A percentile compares a stretch with the other conserved stretches of the same genome.
These are phyloP conservation scores for Neltuma alba DNA, from an alignment of 306 rosid genomes.

Conservation along the genomic window DNA sequence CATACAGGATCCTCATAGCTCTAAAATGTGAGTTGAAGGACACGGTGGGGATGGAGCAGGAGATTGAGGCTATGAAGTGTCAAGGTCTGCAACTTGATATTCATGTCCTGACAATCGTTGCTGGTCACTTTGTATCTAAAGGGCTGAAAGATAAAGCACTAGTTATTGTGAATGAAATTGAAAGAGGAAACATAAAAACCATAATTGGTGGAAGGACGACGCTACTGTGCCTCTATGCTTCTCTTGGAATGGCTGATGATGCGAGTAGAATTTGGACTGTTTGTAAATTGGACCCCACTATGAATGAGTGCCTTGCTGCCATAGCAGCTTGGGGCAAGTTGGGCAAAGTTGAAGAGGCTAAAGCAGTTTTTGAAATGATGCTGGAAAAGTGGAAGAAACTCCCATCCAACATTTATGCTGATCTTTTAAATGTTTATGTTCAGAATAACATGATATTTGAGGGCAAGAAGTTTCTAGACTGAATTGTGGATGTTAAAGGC, in stretches of 20 bases:
- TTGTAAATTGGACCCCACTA: conserved; percentile 1
- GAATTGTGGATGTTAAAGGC: conserved; percentile 1
- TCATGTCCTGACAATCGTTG: conserved; percentile 5
- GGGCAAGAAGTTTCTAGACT: conserved; percentile 35
- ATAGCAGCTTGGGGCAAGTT: too few relatives aligned
- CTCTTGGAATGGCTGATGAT: conserved; percentile 26
- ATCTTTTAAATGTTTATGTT: conserved; percentile 27
- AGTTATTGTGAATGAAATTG: conserved; percentile 21
- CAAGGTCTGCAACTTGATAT: conserved; percentile 27
- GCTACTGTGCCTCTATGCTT: conserved; percentile 27
- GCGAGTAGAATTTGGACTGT: conserved; percentile 28
- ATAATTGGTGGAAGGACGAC: neutral
- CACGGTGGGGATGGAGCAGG: conserved; percentile 15
- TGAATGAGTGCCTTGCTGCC: neutral
- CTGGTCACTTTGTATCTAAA: conserved; percentile 22
- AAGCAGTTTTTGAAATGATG: conserved; percentile 30
- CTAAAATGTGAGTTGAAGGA: conserved; percentile 12
- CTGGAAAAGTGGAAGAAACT: conserved; percentile 26
- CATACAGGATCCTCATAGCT: conserved; percentile 22
- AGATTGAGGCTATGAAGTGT: conserved; percentile 33
- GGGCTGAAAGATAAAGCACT: conserved; percentile 36
- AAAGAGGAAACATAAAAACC: neutral
- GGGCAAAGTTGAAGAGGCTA: conserved; percentile 32
- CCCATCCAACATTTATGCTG: conserved; percentile 25
- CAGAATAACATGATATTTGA: conserved; percentile 9